Percentiles rank a stretch among this genome's conserved stretches.
phyloP scores from a whole-genome alignment of 805 yeast species.

The Wickerhamiella hasegawae region DNA sequence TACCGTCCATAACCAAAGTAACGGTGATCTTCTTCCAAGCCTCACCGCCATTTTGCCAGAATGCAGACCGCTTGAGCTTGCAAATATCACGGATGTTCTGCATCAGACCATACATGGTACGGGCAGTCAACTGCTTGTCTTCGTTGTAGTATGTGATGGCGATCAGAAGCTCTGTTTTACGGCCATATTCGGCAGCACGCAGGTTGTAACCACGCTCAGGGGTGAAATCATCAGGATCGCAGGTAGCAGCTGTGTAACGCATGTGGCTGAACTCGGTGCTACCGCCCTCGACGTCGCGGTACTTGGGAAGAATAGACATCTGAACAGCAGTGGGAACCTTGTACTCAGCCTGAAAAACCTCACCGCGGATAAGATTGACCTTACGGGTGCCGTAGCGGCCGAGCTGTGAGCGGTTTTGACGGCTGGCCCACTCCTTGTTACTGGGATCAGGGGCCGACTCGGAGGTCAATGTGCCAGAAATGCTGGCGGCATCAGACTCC shows the following conservation, averaged over 20 bases:
- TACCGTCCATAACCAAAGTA: conserved; percentile 47
- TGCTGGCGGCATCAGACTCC: not conserved
- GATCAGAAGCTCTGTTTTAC: conserved; percentile 44
- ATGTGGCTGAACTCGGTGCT: conserved; percentile 38
- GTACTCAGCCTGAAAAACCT: conserved; percentile 22
- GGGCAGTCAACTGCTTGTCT: conserved; percentile 43
- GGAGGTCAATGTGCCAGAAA: too few species aligned
- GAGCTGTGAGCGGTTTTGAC: conserved; percentile 18
- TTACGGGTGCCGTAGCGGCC: conserved; percentile 23
- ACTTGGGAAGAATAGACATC: conserved; percentile 21
- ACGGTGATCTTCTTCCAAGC: conserved; percentile 54
- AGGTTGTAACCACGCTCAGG: conserved; percentile 36
- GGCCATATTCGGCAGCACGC: conserved; percentile 39
- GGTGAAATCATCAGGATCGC: conserved; percentile 51
- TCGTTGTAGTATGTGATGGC: conserved; percentile 55
- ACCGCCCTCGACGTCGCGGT: conserved; percentile 30
- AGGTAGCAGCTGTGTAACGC: conserved; percentile 50
- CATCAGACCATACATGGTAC: conserved; percentile 49
- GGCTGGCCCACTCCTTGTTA: conserved; percentile 16
- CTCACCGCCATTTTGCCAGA: conserved; percentile 34
- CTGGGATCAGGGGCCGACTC: too few species aligned
- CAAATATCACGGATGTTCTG: conserved; percentile 46
- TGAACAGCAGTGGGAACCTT: conserved; percentile 28
- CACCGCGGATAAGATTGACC: conserved; percentile 24
- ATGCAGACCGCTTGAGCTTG: conserved; percentile 28